phyloP scores from a whole-genome alignment of 1,284 basidiomycete genomes.

The Pyrrhoderma lamaoense region DNA sequence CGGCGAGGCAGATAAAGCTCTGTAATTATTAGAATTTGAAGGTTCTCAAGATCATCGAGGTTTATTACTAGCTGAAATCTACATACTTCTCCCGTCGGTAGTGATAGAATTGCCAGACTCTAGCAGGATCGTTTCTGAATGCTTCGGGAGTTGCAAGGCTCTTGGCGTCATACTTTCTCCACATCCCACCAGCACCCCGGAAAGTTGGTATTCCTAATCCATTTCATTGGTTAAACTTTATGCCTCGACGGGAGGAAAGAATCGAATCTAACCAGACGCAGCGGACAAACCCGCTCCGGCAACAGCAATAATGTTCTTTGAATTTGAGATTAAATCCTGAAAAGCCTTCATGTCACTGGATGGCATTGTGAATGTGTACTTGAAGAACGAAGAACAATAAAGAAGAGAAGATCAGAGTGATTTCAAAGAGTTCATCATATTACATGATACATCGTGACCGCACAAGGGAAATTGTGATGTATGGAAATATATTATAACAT shows the following conservation, averaged over 20 bases:
- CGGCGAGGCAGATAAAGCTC: constrained; percentile 41
- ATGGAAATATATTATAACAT: no score
- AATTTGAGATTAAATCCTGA: constrained; percentile 25
- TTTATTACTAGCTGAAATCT: no score
- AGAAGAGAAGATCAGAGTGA: no score
- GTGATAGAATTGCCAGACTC: constrained; percentile 63
- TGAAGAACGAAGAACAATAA: background rate
- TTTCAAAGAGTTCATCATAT: no score
- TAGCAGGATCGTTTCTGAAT: constrained; percentile 44
- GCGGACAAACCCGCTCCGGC: constrained; percentile 56
- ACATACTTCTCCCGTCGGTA: constrained; percentile 45
- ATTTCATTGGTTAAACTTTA: background rate
- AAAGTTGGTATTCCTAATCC: constrained; percentile 52
- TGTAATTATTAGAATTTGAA: constrained; percentile 21
- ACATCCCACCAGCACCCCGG: constrained; percentile 51
- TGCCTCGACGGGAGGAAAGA: background rate
- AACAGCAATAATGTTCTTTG: constrained; percentile 44
- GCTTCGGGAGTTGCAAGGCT: constrained; percentile 51
- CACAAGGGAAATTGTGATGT: no score
- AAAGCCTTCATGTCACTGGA: constrained; percentile 28
- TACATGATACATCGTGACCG: no score
- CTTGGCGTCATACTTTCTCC: constrained; percentile 51
- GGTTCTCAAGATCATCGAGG: background rate
- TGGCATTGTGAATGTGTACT: background rate
- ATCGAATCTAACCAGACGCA: constrained; percentile 38